A percentile compares a stretch with the other conserved stretches of the same genome.
Conservation (phyloP, 257 asterid genomes). For the Phtheirospermum japonicum region DNA sequence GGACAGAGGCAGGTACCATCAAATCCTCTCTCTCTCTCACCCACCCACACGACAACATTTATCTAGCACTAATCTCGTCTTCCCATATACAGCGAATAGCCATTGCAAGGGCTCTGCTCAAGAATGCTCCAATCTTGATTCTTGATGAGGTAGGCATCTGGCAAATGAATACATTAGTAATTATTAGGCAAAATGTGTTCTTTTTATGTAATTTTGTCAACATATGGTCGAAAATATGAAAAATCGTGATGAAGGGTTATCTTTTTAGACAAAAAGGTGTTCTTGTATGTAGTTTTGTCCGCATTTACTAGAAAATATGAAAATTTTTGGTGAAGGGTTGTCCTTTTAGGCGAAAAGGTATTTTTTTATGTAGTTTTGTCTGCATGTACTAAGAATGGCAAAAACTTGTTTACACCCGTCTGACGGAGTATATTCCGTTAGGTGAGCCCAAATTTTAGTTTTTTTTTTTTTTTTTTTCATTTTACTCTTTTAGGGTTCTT, state of each 20-base stretch:
- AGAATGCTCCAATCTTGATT: constrained; percentile 88
- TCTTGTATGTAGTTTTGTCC: not conserved
- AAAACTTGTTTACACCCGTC: too few relatives aligned
- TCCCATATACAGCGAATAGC: constrained; percentile 73
- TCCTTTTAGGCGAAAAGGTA: too few relatives aligned
- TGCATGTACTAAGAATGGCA: too few relatives aligned
- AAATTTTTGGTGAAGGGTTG: too few relatives aligned
- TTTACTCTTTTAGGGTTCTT: too few relatives aligned
- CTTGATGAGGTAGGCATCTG: constrained; percentile 74
- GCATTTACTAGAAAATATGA: too few relatives aligned
- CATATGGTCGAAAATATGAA: not conserved
- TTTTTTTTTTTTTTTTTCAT: too few relatives aligned
- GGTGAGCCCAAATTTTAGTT: too few relatives aligned
- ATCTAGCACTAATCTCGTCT: constrained; percentile 25
- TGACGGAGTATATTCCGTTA: too few relatives aligned
- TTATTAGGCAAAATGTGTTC: not conserved
- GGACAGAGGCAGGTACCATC: constrained; percentile 89
- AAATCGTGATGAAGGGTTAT: not conserved
- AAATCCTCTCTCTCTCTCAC: constrained; percentile 17
- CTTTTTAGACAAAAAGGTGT: not conserved
- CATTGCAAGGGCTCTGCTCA: constrained; percentile 96
- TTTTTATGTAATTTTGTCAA: not conserved
- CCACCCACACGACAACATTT: not conserved
- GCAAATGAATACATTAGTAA: not conserved
- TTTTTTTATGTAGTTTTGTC: too few relatives aligned